Percentiles rank a stretch among this genome's conserved stretches.
Conservation (phyloP, 441 rosid species). For the Daphne laureola region DNA sequence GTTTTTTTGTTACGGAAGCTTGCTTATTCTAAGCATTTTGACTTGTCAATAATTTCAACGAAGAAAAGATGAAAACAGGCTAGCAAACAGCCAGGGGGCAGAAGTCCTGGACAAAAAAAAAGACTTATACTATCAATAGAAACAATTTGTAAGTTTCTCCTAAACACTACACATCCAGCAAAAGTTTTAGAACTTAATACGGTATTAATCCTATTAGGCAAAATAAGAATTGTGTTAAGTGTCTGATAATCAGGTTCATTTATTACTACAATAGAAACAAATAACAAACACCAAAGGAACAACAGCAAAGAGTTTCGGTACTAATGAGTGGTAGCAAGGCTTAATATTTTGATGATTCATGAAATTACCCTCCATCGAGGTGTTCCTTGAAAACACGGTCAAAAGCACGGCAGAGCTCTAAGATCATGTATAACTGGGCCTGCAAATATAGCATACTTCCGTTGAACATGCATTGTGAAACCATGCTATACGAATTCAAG, state of each 20-base stretch:
- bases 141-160: too few species aligned
- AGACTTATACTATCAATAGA: too few species aligned
- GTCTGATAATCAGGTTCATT: background rate
- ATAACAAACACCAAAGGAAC: conserved; percentile 1
- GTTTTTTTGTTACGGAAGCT: too few species aligned
- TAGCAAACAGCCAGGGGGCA: too few species aligned
- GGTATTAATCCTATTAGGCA: background rate
- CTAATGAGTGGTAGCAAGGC: conserved; percentile 4
- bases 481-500: conserved; percentile 13
- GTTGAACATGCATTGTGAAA: conserved; percentile 8
- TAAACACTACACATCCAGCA: too few species aligned
- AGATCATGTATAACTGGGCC: conserved; percentile 95
- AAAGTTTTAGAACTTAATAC: background rate
- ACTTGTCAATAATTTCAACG: too few species aligned
- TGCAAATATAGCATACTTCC: conserved; percentile 22
- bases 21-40: too few species aligned
- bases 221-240: background rate
- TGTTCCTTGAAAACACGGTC: conserved; percentile 98
- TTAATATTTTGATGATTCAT: conserved; percentile 7
- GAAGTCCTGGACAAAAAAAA: too few species aligned
- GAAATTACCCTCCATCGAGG: conserved; percentile 92
- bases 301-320: conserved; percentile 10
- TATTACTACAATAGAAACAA: conserved; percentile 1
- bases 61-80: too few species aligned
- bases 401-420: conserved; percentile 94